These are phyloP conservation scores for Brassica incana DNA, from an alignment of 345 rosid species.

Conservation along the genomic window DNA sequence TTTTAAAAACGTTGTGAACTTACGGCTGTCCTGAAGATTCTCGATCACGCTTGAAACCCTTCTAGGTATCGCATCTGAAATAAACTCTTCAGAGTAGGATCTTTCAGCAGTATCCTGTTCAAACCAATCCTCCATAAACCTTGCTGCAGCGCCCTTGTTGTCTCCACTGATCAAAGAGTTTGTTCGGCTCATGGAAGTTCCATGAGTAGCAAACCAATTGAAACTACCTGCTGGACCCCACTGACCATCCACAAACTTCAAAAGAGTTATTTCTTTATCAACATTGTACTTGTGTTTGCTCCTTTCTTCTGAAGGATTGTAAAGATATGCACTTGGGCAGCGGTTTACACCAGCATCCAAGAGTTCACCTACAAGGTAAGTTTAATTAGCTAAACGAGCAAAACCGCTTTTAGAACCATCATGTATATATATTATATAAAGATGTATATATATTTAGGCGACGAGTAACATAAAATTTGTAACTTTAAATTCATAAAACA, in stretches of 20 bases:
- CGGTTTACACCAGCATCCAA: slow-evolving; percentile 92
- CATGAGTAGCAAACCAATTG: slow-evolving; percentile 99
- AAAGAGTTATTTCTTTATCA: slow-evolving; percentile 93
- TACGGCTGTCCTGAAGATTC: slow-evolving; percentile 53
- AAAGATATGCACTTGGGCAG: slow-evolving; percentile 97
- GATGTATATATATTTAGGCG: not conserved
- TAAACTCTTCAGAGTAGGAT: slow-evolving; percentile 44
- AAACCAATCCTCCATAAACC: slow-evolving; percentile 98
- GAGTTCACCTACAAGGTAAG: slow-evolving; percentile 63
- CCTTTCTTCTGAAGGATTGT: slow-evolving; percentile 77
- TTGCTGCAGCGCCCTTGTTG: slow-evolving; percentile 97
- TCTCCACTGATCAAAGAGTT: slow-evolving; percentile 97
- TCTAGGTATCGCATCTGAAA: slow-evolving; percentile 55
- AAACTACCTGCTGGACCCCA: slow-evolving; percentile 98
- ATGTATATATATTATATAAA: not conserved
- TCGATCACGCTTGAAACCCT: slow-evolving; percentile 71
- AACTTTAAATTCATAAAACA: too few species aligned
- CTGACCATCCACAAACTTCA: slow-evolving; percentile 87
- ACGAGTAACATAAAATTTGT: not conserved
- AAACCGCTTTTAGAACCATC: not conserved
- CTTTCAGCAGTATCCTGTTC: slow-evolving; percentile 43
- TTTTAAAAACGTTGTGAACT: slow-evolving; percentile 29
- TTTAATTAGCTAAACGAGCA: slow-evolving; percentile 6
- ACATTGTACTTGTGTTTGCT: slow-evolving; percentile 73
- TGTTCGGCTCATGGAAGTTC: slow-evolving; percentile 97